Percentiles rank a stretch among this genome's conserved stretches.
Evolutionary conservation across 129 eudicot genomes (phyloP).

Genomic region (sunflower (Helianthus annuus)): HanXRQr2.0-SUNRISE NC_035437.2:110972278-110972777

Average conservation of each 20-base stretch:
- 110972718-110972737: no score
- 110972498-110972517: no score
- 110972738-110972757: no score
- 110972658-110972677: no score
- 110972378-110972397: slow-evolving; percentile 24
- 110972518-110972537: no score
- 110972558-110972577: slow-evolving; percentile 22
- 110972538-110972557: no score
- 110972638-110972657: no score
- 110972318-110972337: slow-evolving; percentile 44
- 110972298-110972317: slow-evolving; percentile 41
- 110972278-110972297: slow-evolving; percentile 40
- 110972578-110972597: slow-evolving; percentile 1
- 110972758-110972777: no score
- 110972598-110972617: not conserved
- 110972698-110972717: no score
- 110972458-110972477: not conserved
- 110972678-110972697: no score
- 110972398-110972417: not conserved
- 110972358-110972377: slow-evolving; percentile 46
- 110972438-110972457: not conserved
- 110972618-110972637: not conserved
- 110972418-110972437: slow-evolving; percentile 16
- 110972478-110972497: no score
- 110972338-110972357: slow-evolving; percentile 36